Evolutionary conservation across 176 grass and related monocot species (phyloP).

Genomic region (Triticum dicoccoides): DNA sequence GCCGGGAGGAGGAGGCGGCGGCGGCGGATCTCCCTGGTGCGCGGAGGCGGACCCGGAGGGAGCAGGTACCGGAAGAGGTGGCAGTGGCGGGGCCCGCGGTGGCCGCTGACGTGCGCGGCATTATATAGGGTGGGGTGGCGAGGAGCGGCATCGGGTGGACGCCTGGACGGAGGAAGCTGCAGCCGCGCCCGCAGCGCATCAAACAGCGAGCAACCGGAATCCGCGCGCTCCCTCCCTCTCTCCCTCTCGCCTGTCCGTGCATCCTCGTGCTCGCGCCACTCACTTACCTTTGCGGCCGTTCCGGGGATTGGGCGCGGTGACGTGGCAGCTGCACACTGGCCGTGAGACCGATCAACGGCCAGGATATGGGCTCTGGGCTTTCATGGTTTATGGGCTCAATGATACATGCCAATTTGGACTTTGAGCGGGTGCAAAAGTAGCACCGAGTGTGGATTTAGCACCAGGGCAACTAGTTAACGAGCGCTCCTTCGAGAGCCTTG

Average conservation of each 20-base stretch:
- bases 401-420: too few relatives aligned
- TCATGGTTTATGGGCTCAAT: too few relatives aligned
- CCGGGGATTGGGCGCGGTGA: not conserved
- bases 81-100: not conserved
- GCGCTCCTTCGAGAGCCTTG: too few relatives aligned
- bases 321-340: not conserved
- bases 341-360: too few relatives aligned
- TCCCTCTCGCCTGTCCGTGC: not conserved
- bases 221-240: not conserved
- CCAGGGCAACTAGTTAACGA: too few relatives aligned
- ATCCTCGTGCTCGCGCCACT: not conserved
- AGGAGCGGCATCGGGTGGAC: slow-evolving; percentile 37
- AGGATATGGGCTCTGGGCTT: too few relatives aligned
- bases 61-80: not conserved
- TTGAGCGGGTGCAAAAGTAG: too few relatives aligned
- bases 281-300: not conserved
- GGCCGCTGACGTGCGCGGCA: not conserved
- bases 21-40: slow-evolving; percentile 31
- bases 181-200: not conserved
- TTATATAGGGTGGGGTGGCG: slow-evolving; percentile 27
- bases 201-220: not conserved
- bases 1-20: not conserved
- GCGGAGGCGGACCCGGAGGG: not conserved
- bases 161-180: slow-evolving; percentile 1
- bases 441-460: too few relatives aligned